Conservation (phyloP, 2,329 filamentous ascomycete genomes). For the Tolypocladium ophioglossoides region DNA sequence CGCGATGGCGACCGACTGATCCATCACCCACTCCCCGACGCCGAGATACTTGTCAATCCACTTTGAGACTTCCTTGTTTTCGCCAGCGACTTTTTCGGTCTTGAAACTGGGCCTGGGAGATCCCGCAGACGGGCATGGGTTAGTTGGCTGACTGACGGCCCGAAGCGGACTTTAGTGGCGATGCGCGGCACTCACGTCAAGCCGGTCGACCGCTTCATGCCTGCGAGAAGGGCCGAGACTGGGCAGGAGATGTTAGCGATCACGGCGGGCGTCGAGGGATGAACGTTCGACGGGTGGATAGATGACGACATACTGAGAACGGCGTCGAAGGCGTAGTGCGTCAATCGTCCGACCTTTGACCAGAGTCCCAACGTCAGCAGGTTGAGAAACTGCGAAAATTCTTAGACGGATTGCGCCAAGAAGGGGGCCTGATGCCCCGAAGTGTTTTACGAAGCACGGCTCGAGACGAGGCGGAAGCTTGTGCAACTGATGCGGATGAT, state of each 20-base stretch:
- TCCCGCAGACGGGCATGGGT: conserved; percentile 19
- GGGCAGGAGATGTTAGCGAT: not conserved
- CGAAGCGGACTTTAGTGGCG: not conserved
- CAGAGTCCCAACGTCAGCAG: conserved; percentile 58
- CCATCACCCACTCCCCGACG: conserved; percentile 96
- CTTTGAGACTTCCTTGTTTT: conserved; percentile 71
- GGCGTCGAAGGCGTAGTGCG: conserved; percentile 93
- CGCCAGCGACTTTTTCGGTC: conserved; percentile 67
- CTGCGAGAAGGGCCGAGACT: conserved; percentile 95
- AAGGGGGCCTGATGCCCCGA: not conserved
- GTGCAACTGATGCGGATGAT: not conserved
- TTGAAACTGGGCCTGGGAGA: conserved; percentile 64
- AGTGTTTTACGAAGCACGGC: not conserved
- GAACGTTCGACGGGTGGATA: not conserved
- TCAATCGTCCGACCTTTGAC: conserved; percentile 80
- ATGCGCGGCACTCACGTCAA: conserved; percentile 67
- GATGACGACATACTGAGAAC: conserved; percentile 60
- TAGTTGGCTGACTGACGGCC: conserved; percentile 5
- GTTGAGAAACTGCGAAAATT: conserved; percentile 44
- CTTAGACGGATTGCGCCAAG: not conserved
- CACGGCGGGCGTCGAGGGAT: not conserved
- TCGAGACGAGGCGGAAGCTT: not conserved
- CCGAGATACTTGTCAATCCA: conserved; percentile 93
- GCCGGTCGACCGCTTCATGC: conserved; percentile 94
- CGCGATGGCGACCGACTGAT: conserved; percentile 87